phyloP scores from a whole-genome alignment of 2,329 filamentous ascomycete genomes.

The Cryphonectria nitschkei region DNA sequence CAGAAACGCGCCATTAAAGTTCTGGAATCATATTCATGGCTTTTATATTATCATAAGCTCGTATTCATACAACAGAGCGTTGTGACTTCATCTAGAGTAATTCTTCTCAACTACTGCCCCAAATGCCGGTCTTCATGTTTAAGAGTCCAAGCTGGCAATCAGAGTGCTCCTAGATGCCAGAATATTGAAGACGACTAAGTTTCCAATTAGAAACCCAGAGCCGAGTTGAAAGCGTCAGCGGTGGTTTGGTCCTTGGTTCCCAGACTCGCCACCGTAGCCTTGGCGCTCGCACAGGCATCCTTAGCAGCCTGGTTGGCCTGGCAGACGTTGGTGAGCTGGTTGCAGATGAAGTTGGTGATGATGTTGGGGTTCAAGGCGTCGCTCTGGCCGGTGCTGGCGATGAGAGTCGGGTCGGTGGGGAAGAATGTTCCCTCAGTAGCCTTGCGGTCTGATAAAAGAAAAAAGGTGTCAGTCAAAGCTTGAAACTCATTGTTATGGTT shows the following conservation, averaged over 20 bases:
- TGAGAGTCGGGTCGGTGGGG: constrained; percentile 21
- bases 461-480: neutral
- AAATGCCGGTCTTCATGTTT: neutral
- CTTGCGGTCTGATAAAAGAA: constrained; percentile 3
- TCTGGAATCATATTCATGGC: neutral
- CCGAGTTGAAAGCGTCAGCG: constrained; percentile 52
- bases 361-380: constrained; percentile 66
- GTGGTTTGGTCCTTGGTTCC: constrained; percentile 53
- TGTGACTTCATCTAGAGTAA: neutral
- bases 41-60: neutral
- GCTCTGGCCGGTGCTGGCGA: constrained; percentile 39
- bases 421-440: constrained; percentile 25
- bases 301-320: constrained; percentile 58
- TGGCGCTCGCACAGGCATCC: constrained; percentile 50
- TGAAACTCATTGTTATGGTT: neutral
- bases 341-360: constrained; percentile 65
- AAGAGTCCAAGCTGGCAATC: neutral
- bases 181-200: neutral
- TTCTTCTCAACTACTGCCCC: no score
- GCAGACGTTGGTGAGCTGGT: constrained; percentile 64
- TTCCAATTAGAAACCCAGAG: constrained; percentile 42
- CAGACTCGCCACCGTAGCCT: constrained; percentile 53
- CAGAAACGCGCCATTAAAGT: no score
- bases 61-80: neutral
- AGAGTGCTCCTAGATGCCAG: neutral